Base-by-base conservation (phyloP, 2,329 filamentous ascomycete species). In the Aspergillus alliaceus region DNA sequence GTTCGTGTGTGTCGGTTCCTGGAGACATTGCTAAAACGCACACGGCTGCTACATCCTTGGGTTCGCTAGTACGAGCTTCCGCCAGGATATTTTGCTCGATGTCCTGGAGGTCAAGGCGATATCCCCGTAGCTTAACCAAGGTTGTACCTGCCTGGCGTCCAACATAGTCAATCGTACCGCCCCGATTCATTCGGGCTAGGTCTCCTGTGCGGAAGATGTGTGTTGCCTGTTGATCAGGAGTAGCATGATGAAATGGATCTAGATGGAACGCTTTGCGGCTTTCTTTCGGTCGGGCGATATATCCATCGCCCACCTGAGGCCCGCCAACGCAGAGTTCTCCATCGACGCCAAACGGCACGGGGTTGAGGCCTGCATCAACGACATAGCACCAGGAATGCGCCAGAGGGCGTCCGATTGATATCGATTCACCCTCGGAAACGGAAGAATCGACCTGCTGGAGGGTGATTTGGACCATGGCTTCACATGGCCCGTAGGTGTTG, bases 91-190 rank as follows among this genome's bases (percentile, higher is more conserved):
- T n/a, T n/a, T 54, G 44, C 8, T 54, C 52, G 2, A 54, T 25
- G n/a, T 56, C 53, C 3, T 35, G 35, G 4, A 56, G 35, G 20
- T 56, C 53, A 14, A 56, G 51, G 29, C 53, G 53, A 20, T 42
- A 46, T 14, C 53, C 53, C 9, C 53, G 53, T 14, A 56, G 53
- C 22, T 56, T 56, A 39, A 56, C 32, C 29, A 51, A 47, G 8
- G 32, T 56, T 27, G 51, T 47, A 4, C 53, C 53, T 3, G 47
- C 32, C 15, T 51, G 51, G 6, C 53, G 35, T 6, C 46, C 53
- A 12, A 42, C 18, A 29, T 51, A 56, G 9, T 51, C 24, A 24
- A 56, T 34, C 4, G 34, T n/a, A 24, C 53, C 53, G 4, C 40
- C 47, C 3, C 25, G 47, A 6, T 42, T 27, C 15, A 44, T 44